Evolutionary conservation across 345 rosid genomes (phyloP).

Genomic region (Rhizophora mangle): DNA sequence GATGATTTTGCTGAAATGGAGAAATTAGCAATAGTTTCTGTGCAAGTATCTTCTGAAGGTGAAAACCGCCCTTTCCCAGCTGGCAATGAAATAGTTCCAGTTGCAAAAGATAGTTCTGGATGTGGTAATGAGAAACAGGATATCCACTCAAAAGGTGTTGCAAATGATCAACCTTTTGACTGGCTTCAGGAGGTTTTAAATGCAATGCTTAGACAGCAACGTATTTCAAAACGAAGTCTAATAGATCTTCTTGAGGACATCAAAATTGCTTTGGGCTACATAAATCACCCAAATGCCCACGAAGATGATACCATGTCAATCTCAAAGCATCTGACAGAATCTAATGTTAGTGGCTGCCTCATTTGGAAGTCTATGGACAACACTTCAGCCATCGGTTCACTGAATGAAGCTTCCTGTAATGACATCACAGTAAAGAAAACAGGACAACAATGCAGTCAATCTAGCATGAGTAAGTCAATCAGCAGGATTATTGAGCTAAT

Average conservation of each 20-base stretch:
- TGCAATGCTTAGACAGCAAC: slow-evolving; percentile 63
- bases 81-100: slow-evolving; percentile 34
- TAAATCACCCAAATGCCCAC: slow-evolving; percentile 22
- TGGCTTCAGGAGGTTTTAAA: slow-evolving; percentile 92
- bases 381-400: slow-evolving; percentile 14
- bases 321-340: slow-evolving; percentile 23
- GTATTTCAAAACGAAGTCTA: slow-evolving; percentile 52
- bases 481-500: slow-evolving; percentile 43
- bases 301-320: slow-evolving; percentile 15
- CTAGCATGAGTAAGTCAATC: slow-evolving; percentile 33
- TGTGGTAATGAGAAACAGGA: slow-evolving; percentile 16
- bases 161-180: slow-evolving; percentile 48
- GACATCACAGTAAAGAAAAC: slow-evolving; percentile 12
- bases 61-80: slow-evolving; percentile 3
- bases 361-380: slow-evolving; percentile 40
- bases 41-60: slow-evolving; percentile 31
- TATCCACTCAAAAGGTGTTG: slow-evolving; percentile 20
- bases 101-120: slow-evolving; percentile 14
- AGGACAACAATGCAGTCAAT: slow-evolving; percentile 19
- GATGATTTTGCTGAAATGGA: slow-evolving; percentile 82
- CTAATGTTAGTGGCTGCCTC: slow-evolving; percentile 31
- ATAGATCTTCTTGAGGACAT: slow-evolving; percentile 68
- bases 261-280: slow-evolving; percentile 69
- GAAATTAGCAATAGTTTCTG: slow-evolving; percentile 67
- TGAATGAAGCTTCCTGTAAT: slow-evolving; percentile 19